Evolutionary conservation across 1,284 basidiomycete genomes (phyloP).

Genomic region (Rhodotorula mucilaginosa): DNA sequence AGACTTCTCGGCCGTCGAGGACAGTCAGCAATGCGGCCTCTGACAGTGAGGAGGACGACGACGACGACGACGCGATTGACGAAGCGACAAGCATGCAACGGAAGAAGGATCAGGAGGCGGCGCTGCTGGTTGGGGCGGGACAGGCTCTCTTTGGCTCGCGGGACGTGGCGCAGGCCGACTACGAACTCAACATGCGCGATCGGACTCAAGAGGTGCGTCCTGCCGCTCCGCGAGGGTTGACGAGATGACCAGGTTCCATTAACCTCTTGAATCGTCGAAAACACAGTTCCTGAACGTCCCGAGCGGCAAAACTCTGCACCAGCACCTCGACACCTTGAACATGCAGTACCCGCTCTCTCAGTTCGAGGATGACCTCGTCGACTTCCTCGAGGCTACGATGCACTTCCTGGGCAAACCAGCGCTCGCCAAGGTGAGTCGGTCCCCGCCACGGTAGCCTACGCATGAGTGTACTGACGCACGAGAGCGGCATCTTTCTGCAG

Average conservation of each 20-base stretch:
- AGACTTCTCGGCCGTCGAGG: not conserved
- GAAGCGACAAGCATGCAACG: slow-evolving; percentile 15
- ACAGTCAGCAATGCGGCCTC: not conserved
- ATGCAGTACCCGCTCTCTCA: slow-evolving; percentile 34
- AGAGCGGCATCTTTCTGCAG: not conserved
- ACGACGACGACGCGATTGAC: slow-evolving; percentile 13
- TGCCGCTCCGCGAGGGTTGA: no score
- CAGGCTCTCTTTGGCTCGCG: slow-evolving; percentile 32
- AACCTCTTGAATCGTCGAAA: not conserved
- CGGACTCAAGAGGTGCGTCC: slow-evolving; percentile 39
- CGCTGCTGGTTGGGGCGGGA: slow-evolving; percentile 28
- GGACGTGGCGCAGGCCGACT: slow-evolving; percentile 41
- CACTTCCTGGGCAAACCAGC: slow-evolving; percentile 33
- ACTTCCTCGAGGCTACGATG: slow-evolving; percentile 31
- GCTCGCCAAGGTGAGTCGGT: slow-evolving; percentile 24
- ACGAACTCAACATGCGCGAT: slow-evolving; percentile 41
- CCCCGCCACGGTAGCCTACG: not conserved
- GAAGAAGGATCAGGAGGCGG: slow-evolving; percentile 18
- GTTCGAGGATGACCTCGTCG: slow-evolving; percentile 36
- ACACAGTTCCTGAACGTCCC: slow-evolving; percentile 40
- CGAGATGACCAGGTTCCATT: not conserved
- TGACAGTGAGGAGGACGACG: slow-evolving; percentile 10
- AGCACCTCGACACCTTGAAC: slow-evolving; percentile 33
- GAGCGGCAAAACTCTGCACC: slow-evolving; percentile 6
- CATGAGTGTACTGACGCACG: not conserved